Conservation (phyloP, 2,329 filamentous ascomycete species). For the Paracoccidioides lutzii region DNA sequence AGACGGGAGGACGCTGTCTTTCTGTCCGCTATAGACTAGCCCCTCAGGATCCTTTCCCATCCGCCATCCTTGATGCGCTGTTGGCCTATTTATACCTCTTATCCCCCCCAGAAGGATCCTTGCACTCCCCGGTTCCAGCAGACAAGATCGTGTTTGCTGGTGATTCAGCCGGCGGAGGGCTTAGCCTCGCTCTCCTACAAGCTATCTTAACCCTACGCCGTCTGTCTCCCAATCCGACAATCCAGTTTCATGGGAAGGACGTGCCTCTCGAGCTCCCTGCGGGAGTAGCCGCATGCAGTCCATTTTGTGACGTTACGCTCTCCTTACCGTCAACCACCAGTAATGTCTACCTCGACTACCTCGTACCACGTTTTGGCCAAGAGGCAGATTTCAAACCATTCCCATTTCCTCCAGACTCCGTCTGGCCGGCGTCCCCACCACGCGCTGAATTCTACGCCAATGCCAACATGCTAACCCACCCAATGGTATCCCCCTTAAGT, state of each 20-base stretch:
- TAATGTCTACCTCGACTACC: constrained; percentile 31
- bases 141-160: constrained; percentile 35
- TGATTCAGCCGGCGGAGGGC: constrained; percentile 35
- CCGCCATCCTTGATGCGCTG: constrained; percentile 35
- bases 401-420: constrained; percentile 22
- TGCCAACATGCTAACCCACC: constrained; percentile 27
- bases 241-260: constrained; percentile 30
- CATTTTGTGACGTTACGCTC: constrained; percentile 32
- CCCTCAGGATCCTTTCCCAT: constrained; percentile 36
- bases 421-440: constrained; percentile 31
- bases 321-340: constrained; percentile 28
- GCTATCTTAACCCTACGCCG: constrained; percentile 31
- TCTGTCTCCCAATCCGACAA: constrained; percentile 13
- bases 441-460: constrained; percentile 32
- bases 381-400: constrained; percentile 16
- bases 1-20: constrained; percentile 28
- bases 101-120: constrained; percentile 30
- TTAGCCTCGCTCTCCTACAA: constrained; percentile 29
- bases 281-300: constrained; percentile 27
- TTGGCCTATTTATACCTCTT: constrained; percentile 36
- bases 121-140: constrained; percentile 31
- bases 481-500: constrained; percentile 29
- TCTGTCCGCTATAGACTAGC: constrained; percentile 37
- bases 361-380: constrained; percentile 19
- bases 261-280: constrained; percentile 30